A percentile compares a stretch with the other conserved stretches of the same genome.
Evolutionary conservation across 495 filamentous ascomycete genomes (phyloP).

Genomic region (Rostrohypoxylon terebratum): DNA sequence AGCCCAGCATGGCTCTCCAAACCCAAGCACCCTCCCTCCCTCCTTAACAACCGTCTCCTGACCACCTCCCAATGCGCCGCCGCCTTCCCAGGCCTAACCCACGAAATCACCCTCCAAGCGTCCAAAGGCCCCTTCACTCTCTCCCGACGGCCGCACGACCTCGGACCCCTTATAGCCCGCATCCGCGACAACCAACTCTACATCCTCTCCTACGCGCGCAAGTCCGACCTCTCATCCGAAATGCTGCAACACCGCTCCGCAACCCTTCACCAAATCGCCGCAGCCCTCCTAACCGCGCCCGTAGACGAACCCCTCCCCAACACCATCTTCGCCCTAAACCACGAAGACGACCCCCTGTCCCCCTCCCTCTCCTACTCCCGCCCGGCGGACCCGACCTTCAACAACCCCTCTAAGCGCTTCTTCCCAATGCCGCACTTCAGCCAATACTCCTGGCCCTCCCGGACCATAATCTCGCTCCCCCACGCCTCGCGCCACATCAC

Average conservation of each 20-base stretch:
- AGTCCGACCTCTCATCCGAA: constrained; percentile 51
- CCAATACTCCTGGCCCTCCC: constrained; percentile 78
- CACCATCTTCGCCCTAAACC: constrained; percentile 65
- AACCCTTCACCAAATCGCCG: constrained; percentile 54
- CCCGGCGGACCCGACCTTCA: constrained; percentile 58
- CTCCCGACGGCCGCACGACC: constrained; percentile 49
- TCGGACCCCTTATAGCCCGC: constrained; percentile 56
- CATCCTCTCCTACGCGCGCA: constrained; percentile 59
- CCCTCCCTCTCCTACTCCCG: constrained; percentile 51
- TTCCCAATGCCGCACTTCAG: constrained; percentile 87
- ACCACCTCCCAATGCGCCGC: constrained; percentile 55
- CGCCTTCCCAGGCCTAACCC: constrained; percentile 60
- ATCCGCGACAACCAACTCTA: constrained; percentile 61
- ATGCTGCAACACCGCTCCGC: constrained; percentile 57
- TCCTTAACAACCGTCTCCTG: constrained; percentile 56
- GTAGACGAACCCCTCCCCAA: constrained; percentile 62
- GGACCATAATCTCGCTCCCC: constrained; percentile 68
- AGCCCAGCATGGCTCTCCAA: not conserved
- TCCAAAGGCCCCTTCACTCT: constrained; percentile 60
- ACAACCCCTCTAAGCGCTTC: constrained; percentile 53
- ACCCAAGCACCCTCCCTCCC: constrained; percentile 38
- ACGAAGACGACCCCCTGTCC: constrained; percentile 50
- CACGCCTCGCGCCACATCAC: constrained; percentile 63
- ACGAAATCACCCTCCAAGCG: constrained; percentile 59
- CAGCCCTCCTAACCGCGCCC: constrained; percentile 59